Evolutionary conservation across 2,329 filamentous ascomycete genomes (phyloP).

Genomic region (Chrysoporthe puriensis): DNA sequence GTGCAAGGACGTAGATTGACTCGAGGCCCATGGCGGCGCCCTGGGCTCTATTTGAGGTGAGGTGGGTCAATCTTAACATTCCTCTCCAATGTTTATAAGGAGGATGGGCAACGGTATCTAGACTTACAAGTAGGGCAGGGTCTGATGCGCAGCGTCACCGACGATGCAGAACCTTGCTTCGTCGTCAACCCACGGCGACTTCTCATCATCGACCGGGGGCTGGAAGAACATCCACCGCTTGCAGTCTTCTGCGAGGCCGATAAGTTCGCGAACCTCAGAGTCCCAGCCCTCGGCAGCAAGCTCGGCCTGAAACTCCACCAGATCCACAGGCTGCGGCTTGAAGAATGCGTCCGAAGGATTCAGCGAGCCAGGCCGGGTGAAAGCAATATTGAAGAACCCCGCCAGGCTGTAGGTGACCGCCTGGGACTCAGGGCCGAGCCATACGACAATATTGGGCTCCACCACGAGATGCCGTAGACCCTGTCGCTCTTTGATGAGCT

Average conservation of each 20-base stretch:
- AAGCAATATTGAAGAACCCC: constrained; percentile 31
- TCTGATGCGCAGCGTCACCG: constrained; percentile 31
- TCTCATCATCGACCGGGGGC: constrained; percentile 28
- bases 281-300: constrained; percentile 29
- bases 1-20: constrained; percentile 30
- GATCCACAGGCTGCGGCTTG: constrained; percentile 27
- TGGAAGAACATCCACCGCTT: constrained; percentile 31
- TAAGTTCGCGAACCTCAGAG: constrained; percentile 29
- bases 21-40: constrained; percentile 32
- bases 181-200: constrained; percentile 28
- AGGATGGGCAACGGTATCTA: not conserved
- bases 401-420: constrained; percentile 32
- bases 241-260: constrained; percentile 28
- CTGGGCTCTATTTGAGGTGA: constrained; percentile 28
- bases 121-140: constrained; percentile 32
- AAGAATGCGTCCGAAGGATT: constrained; percentile 31
- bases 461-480: constrained; percentile 29
- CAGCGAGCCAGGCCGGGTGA: constrained; percentile 32
- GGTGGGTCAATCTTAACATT: not conserved
- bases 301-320: constrained; percentile 26
- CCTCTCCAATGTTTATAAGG: too few species aligned
- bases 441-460: constrained; percentile 31
- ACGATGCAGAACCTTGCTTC: constrained; percentile 31
- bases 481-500: constrained; percentile 28
- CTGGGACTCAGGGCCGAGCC: constrained; percentile 31